Base-by-base conservation (phyloP, 2,329 filamentous ascomycete genomes). In the Trematosphaeria pertusa region DNA sequence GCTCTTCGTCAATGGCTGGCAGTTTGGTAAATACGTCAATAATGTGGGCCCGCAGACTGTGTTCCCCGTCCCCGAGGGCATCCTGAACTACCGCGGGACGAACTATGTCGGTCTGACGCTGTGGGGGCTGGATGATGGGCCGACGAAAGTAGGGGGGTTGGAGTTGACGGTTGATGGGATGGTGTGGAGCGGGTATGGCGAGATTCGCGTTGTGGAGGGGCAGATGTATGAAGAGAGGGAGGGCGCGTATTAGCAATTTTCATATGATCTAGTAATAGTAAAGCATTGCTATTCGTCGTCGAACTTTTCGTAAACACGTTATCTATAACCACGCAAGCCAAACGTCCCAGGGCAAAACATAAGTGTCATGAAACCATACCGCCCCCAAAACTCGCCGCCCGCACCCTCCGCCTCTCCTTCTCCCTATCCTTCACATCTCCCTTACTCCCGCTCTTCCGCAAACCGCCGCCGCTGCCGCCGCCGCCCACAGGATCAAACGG, bases 1-100 rank as follows among this genome's bases (percentile, higher is more conserved):
- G 58, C 71, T 91, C 5, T 91, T 81, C 61, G 84, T 91, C 34
- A 91, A 91, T 58, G 88, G 88, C 1, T 91, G 85, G 69, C 87
- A 91, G 66, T 91, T 85, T 53, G 84, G 82, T 2, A 85, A 86
- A 62, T 86, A 81, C 51, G 73, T 83, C n/a, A 85, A 83, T 61
- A 87, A 91, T 53, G 77, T 91, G n/a, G 89, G 89, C 0, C 89
- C 89, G 1, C 88, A 93, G 72, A 83, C 79, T 0, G 76, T 69
- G 2, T 92, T 86, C 64, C 87, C 87, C 1, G 87, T 92, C 0
- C 88, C 88, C 0, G 82, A 90, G 71, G 87, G 87, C 17, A 81
- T 92, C 17, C 73, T 90, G 39, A 81, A 92, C 62, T 88, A 91
- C 66, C 75, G 78, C 4, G 88, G 88, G 0, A 79, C 76, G 22